These are phyloP conservation scores for Hevea brasiliensis DNA, from an alignment of 345 rosid genomes.

Conservation along the genomic window DNA sequence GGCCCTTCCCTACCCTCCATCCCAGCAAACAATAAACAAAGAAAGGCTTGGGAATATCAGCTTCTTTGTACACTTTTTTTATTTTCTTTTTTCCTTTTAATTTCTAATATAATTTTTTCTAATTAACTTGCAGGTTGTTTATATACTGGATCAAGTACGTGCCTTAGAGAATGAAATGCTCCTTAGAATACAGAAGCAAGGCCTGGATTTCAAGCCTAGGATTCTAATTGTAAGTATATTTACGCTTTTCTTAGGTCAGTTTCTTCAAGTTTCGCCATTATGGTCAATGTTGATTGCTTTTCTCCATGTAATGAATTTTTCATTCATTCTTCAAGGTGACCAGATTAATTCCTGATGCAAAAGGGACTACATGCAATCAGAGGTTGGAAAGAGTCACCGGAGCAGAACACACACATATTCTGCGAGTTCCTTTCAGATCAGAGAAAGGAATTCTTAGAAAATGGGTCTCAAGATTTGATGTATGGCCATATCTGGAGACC, in stretches of 20 bases:
- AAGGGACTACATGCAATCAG: constrained; percentile 93
- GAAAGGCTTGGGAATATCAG: not conserved
- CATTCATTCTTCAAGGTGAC: constrained; percentile 56
- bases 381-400: constrained; percentile 91
- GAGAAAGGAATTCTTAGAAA: constrained; percentile 82
- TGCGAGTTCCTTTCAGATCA: constrained; percentile 92
- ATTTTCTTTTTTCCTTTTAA: too few species aligned
- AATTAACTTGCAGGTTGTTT: constrained; percentile 64
- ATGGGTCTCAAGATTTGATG: constrained; percentile 98
- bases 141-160: constrained; percentile 96
- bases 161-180: constrained; percentile 94
- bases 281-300: not conserved
- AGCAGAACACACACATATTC: constrained; percentile 75
- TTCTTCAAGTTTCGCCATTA: not conserved
- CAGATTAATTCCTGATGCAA: constrained; percentile 88
- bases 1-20: not conserved
- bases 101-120: not conserved
- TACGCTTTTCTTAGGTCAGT: constrained; percentile 1
- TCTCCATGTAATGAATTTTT: constrained; percentile 15
- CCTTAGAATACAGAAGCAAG: constrained; percentile 78
- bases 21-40: not conserved
- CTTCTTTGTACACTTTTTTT: constrained; percentile 1
- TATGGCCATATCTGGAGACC: constrained; percentile 95
- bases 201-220: constrained; percentile 77
- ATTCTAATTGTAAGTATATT: constrained; percentile 72